phyloP scores from a whole-genome alignment of 2,329 filamentous ascomycete genomes.

The Trichoderma pleuroti region DNA sequence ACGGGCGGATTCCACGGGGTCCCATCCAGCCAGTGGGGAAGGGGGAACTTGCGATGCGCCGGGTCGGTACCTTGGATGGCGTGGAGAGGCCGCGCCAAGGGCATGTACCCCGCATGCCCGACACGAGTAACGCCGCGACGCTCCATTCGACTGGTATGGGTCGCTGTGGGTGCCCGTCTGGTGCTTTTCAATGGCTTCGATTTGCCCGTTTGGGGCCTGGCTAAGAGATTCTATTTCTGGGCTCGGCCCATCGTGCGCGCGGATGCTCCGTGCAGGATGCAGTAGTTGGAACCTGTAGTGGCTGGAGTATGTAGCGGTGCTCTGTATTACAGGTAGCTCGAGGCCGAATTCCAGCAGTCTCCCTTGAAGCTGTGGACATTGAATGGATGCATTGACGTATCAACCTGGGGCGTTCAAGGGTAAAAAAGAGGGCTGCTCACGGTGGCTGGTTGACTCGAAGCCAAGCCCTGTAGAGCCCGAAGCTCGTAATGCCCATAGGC shows the following conservation, averaged over 20 bases:
- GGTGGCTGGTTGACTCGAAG: neutral
- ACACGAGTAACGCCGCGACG: neutral
- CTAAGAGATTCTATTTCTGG: neutral
- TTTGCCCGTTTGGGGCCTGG: neutral
- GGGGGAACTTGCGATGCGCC: neutral
- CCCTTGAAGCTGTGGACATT: neutral
- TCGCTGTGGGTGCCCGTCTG: neutral
- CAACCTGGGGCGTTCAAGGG: too few species aligned
- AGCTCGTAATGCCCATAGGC: neutral
- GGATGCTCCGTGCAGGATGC: neutral
- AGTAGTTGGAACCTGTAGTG: neutral
- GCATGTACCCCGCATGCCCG: constrained; percentile 12
- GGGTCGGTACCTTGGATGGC: neutral
- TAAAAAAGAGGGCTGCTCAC: neutral
- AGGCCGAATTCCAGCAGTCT: neutral
- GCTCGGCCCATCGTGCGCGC: neutral
- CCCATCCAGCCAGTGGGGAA: neutral
- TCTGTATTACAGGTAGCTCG: neutral
- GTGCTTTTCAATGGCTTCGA: neutral
- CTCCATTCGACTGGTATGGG: neutral
- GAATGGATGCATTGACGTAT: too few species aligned
- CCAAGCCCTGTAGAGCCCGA: neutral
- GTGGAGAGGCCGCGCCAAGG: neutral
- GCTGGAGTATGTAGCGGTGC: neutral
- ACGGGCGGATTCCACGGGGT: neutral